Evolutionary conservation across 176 grass and related monocot genomes (phyloP), one percentile per base, ranked within the genome.

Genomic region (Panicum miliaceum): DNA sequence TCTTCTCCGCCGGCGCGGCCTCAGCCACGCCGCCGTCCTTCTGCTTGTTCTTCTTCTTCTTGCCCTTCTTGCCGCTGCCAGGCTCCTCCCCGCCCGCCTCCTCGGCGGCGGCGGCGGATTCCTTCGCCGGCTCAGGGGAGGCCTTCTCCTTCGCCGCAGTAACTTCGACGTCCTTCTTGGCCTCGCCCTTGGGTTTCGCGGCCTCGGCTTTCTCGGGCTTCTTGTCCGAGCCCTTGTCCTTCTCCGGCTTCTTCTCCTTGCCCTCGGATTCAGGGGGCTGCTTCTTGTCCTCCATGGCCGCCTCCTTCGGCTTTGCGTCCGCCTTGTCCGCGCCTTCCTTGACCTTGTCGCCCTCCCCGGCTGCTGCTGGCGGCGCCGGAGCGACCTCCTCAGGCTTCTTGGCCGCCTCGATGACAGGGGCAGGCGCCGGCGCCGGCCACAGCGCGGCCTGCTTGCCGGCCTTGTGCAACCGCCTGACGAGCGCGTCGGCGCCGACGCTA

Each of bases 401-500:
- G 5, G 22, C 57, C 51, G 41, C 59, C 3, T 60, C 6, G 6
- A 19, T 35, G 1, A 20, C 59, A 0, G 75, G 41, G 0, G 50
- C 43, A 0, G 82, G 57, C 57, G 53, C n/a, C 6, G 84, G 64
- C 57, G 22, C 29, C 3, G 96, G 96, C 96, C 93, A 98, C 9
- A 85, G 76, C 26, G 77, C 75, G 5, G 93, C 92, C 32, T 90
- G 96, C 88, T 95, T 95, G 12, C 88, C 85, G 8, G 79, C 88
- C 76, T 93, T 98, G 61, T 81, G 76, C 82, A 98, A 87, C 27
- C 90, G 84, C 61, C 80, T 76, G 59, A 95, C n/a, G 18, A 95
- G 87, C n/a, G 53, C 86, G 37, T 89, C 83, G 35, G 80, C 80
- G 59, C 63, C 67, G 0, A 93, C 82, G 50, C 76, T 90, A 46